Base-by-base conservation (phyloP, 164 flowering plant species). In the Saururus chinensis region DNA sequence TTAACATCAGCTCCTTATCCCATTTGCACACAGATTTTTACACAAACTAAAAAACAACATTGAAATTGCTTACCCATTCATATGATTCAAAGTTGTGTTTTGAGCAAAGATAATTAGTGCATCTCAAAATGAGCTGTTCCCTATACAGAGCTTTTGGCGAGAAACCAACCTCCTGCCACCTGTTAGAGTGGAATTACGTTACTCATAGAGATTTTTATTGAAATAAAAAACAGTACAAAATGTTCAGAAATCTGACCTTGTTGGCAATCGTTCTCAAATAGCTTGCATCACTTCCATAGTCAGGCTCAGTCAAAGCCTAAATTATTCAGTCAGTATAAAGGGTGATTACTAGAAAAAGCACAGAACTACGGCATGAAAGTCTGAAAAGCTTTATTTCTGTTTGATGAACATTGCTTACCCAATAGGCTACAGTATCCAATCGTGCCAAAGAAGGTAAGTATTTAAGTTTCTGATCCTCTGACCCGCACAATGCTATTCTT, bases 61-160 rank as follows among this genome's bases (percentile, higher is more conserved):
- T 6, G 14, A 23, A 20, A 20, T 19, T 9, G 0, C 72, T 57
- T 75, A 89, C 99, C 95, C 97, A 76, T 90, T 93, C 72, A 93
- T 88, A 71, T 88, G 95, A 69, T 84, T 85, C 23, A 89, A 82
- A 17, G 75, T 51, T 55, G 86, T 80, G 79, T 93, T 90, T 73
- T 92, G 77, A 4, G 97, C 96, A 77, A 88, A 88, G 61, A 93
- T 74, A 66, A 93, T 78, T 73, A 93, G 64, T 42, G 90, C 53
- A 75, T 93, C 99, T 11, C 96, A 95, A 80, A 93, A 93, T n/a
- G 97, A 88, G 70, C 95, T 84, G 64, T 93, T 93, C 59, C 97
- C 97, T 54, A 93, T 93, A 97, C 97, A 93, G 8, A 96, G 92
- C 66, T 93, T 93, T 73, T 90, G 95, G 58, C 99, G 96, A 68